Evolutionary conservation across 2,329 filamentous ascomycete species (phyloP).

Genomic region (Fusarium irregulare): DNA sequence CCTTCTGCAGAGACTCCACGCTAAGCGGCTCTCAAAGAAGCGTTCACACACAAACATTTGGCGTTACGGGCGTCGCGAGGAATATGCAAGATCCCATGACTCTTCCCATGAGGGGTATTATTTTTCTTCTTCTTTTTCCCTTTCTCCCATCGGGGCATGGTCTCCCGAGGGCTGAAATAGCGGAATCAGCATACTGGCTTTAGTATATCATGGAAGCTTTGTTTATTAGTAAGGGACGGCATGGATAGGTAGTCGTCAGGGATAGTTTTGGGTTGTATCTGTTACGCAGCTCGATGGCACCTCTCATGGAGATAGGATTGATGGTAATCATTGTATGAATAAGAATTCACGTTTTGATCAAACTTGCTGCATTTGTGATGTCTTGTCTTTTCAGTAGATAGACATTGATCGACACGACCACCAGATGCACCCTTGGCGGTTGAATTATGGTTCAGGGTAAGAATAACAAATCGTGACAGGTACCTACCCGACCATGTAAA

Average conservation of each 20-base stretch:
- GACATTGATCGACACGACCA: not conserved
- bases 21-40: conserved; percentile 41
- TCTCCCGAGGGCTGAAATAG: conserved; percentile 7
- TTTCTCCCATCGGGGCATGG: conserved; percentile 8
- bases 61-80: conserved; percentile 46
- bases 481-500: not conserved
- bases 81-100: conserved; percentile 42
- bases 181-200: conserved; percentile 36
- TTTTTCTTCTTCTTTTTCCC: conserved; percentile 25
- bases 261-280: conserved; percentile 12
- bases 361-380: not conserved
- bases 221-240: conserved; percentile 23
- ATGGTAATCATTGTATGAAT: conserved; percentile 47
- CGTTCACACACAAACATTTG: conserved; percentile 37
- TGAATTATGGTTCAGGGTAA: not conserved
- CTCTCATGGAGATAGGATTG: conserved; percentile 35
- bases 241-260: conserved; percentile 15
- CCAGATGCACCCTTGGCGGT: not conserved
- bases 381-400: not conserved
- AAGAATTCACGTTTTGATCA: conserved; percentile 38
- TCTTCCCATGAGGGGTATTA: conserved; percentile 33
- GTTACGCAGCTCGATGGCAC: conserved; percentile 14
- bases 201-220: conserved; percentile 32
- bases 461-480: not conserved
- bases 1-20: conserved; percentile 54